Conservation (phyloP, 495 filamentous ascomycete species). For the Platismatia glauca region DNA sequence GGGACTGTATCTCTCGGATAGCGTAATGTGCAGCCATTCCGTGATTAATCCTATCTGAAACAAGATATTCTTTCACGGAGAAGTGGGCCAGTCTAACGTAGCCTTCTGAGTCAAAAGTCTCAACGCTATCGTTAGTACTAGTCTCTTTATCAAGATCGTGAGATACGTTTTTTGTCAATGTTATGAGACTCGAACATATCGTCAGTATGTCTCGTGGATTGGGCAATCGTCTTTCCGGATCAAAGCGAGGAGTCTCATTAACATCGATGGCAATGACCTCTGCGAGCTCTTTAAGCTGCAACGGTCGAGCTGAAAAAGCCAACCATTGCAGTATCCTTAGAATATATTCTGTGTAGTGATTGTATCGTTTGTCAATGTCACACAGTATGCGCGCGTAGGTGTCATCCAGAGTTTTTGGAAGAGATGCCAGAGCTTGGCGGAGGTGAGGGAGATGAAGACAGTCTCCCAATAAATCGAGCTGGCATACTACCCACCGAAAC, state of each 20-base stretch:
- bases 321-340: constrained; percentile 30
- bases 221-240: constrained; percentile 12
- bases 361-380: constrained; percentile 23
- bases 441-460: constrained; percentile 25
- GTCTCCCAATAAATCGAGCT: constrained; percentile 26
- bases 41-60: not conserved
- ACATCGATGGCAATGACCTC: constrained; percentile 20
- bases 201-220: constrained; percentile 13
- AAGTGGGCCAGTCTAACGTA: not conserved
- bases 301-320: constrained; percentile 23
- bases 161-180: too few species aligned
- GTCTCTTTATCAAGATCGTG: too few species aligned
- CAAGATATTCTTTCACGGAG: not conserved
- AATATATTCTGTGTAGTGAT: constrained; percentile 7
- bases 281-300: constrained; percentile 25
- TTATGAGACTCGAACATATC: constrained; percentile 7
- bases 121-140: not conserved
- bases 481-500: constrained; percentile 35
- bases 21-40: not conserved
- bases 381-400: constrained; percentile 32
- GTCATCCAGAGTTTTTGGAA: constrained; percentile 32
- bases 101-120: not conserved
- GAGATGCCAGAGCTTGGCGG: constrained; percentile 26
- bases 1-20: not conserved
- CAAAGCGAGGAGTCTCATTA: not conserved